Conservation (phyloP, 2,329 filamentous ascomycete genomes). For the Alternaria panax region DNA sequence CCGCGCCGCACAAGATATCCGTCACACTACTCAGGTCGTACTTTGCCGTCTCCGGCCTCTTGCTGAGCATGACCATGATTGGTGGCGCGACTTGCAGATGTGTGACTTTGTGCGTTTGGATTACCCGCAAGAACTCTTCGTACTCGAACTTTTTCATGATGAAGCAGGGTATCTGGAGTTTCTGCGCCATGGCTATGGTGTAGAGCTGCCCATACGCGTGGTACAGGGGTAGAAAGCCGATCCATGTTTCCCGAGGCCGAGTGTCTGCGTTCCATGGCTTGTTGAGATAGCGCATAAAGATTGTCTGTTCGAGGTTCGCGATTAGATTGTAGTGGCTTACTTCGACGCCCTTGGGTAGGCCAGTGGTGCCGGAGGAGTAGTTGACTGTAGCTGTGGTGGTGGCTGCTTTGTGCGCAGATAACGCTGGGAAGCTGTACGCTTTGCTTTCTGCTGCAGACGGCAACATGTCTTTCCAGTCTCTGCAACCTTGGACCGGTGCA, state of each 20-base stretch:
- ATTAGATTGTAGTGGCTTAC: conserved; percentile 60
- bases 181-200: conserved; percentile 52
- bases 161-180: conserved; percentile 55
- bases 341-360: conserved; percentile 61
- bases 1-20: conserved; percentile 53
- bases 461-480: conserved; percentile 44
- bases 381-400: conserved; percentile 56
- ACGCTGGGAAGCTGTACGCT: conserved; percentile 33
- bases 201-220: conserved; percentile 59
- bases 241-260: conserved; percentile 57
- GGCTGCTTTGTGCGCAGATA: conserved; percentile 37
- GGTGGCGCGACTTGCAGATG: conserved; percentile 53
- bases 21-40: conserved; percentile 52
- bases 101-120: conserved; percentile 50
- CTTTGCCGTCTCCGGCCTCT: conserved; percentile 52
- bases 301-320: conserved; percentile 60
- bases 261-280: conserved; percentile 52
- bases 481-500: conserved; percentile 30
- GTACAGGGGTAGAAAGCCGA: conserved; percentile 55
- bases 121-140: conserved; percentile 48
- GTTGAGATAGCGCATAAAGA: conserved; percentile 55
- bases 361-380: conserved; percentile 62
- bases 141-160: conserved; percentile 55
- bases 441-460: conserved; percentile 38
- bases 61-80: conserved; percentile 55